A percentile compares a stretch with the other conserved stretches of the same genome.
Evolutionary conservation across 139 green algal genomes (phyloP).

Genomic region (Micromonas commoda): DNA sequence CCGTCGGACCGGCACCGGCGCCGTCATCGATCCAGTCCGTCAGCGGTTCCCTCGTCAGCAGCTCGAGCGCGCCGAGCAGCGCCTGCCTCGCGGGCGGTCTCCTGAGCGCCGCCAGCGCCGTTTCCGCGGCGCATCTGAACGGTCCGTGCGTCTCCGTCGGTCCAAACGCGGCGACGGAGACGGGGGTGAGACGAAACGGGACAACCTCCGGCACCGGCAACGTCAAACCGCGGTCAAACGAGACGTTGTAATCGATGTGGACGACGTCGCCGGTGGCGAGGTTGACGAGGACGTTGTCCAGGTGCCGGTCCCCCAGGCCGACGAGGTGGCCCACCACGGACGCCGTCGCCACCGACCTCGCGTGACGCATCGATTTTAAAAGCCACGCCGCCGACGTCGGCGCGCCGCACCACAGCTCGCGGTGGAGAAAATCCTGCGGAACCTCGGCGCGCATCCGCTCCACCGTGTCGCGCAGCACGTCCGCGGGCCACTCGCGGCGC

Average conservation of each 20-base stretch:
- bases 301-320: constrained; percentile 55
- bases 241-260: constrained; percentile 85
- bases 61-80: constrained; percentile 50
- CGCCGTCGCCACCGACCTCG: constrained; percentile 1
- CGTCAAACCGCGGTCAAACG: constrained; percentile 76
- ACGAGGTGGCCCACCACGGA: constrained; percentile 57
- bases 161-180: constrained; percentile 45
- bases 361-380: background rate
- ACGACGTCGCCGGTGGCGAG: constrained; percentile 10
- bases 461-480: constrained; percentile 1
- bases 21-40: constrained; percentile 58
- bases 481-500: constrained; percentile 44
- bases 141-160: constrained; percentile 47
- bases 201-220: constrained; percentile 77
- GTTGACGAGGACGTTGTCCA: constrained; percentile 94
- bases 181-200: constrained; percentile 77
- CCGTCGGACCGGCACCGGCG: background rate
- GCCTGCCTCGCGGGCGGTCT: background rate
- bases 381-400: background rate
- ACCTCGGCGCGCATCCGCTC: background rate
- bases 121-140: constrained; percentile 44
- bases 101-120: constrained; percentile 38
- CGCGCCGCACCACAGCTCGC: background rate
- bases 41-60: constrained; percentile 56
- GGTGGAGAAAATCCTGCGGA: background rate